phyloP scores from a whole-genome alignment of 139 green algal species.

The Haematococcus sp. region DNA sequence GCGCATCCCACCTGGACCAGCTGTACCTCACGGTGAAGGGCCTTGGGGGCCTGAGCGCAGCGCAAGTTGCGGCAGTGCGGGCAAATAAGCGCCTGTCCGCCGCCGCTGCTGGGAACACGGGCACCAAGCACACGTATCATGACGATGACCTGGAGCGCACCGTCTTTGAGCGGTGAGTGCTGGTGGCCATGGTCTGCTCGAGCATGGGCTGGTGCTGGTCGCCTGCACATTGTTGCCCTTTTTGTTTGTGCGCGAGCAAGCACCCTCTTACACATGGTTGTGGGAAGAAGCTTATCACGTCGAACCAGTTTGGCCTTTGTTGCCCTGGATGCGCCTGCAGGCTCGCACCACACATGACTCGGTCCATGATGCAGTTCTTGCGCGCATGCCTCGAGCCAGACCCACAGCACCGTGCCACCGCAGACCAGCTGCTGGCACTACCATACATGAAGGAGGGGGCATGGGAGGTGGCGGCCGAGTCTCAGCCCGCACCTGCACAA shows the following conservation, averaged over 20 bases:
- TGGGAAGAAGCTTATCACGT: too few species aligned
- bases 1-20: slow-evolving; percentile 64
- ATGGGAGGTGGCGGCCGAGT: not conserved
- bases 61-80: not conserved
- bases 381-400: slow-evolving; percentile 54
- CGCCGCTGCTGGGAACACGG: too few species aligned
- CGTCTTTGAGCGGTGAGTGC: slow-evolving; percentile 10
- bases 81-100: not conserved
- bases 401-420: slow-evolving; percentile 38
- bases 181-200: too few species aligned
- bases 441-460: slow-evolving; percentile 45
- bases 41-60: slow-evolving; percentile 24
- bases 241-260: too few species aligned
- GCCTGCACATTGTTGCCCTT: too few species aligned
- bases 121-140: too few species aligned
- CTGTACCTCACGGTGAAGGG: slow-evolving; percentile 32
- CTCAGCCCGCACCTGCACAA: too few species aligned
- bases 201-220: too few species aligned
- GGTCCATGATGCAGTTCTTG: slow-evolving; percentile 42
- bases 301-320: too few species aligned
- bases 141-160: not conserved
- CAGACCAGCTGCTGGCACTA: slow-evolving; percentile 47
- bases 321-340: too few species aligned
- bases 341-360: slow-evolving; percentile 22
- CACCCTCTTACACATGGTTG: too few species aligned